Conservation (phyloP, 345 rosid species). For the Populus davidiana region DNA sequence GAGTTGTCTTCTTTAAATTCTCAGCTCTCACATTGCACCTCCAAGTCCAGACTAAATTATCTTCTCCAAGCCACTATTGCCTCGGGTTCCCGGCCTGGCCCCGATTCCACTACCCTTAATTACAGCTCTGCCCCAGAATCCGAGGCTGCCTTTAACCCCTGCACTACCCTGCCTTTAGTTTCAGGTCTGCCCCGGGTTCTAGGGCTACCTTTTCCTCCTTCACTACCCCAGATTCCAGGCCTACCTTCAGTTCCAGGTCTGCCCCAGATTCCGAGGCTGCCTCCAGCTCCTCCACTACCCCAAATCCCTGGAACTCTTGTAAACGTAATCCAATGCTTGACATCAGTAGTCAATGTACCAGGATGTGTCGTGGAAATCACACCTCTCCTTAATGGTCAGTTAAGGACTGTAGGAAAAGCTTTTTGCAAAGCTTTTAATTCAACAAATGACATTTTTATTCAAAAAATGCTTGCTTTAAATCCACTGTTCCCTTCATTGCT, state of each 20-base stretch:
- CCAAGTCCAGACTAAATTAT: background rate
- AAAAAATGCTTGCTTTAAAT: background rate
- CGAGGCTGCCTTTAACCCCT: background rate
- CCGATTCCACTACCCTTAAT: background rate
- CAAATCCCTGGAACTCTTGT: background rate
- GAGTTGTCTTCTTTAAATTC: background rate
- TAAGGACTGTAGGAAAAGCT: background rate
- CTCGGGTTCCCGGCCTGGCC: background rate
- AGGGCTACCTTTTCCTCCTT: background rate
- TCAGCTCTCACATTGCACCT: background rate
- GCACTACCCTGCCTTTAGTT: background rate
- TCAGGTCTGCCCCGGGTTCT: background rate
- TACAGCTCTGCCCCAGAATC: background rate
- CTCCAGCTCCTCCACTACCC: background rate
- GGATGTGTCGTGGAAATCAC: background rate
- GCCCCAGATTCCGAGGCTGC: background rate
- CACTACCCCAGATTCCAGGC: background rate
- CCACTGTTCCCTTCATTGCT: background rate
- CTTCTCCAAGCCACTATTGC: background rate
- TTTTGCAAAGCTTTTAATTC: background rate
- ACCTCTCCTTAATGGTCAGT: background rate
- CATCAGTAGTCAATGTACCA: background rate
- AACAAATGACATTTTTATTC: background rate
- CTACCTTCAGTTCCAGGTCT: background rate
- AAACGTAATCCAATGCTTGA: background rate